Evolutionary conservation across 352 stramenopile genomes (phyloP).

Genomic region (Phytophthora pluvialis): DNA sequence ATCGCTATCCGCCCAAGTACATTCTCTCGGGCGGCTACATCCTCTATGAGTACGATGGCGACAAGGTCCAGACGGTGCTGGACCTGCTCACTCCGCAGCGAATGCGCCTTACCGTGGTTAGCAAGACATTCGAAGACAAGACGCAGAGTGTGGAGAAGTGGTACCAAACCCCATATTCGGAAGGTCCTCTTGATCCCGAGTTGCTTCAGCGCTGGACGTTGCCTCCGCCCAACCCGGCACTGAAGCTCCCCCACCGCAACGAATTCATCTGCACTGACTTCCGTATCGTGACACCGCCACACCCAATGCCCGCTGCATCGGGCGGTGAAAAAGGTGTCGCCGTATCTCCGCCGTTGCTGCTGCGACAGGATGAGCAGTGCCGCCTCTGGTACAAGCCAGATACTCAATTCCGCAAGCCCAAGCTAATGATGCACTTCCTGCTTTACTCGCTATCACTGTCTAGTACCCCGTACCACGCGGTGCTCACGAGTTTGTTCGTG

Average conservation of each 20-base stretch:
- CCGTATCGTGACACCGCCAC: constrained; percentile 51
- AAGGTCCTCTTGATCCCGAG: constrained; percentile 38
- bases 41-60: constrained; percentile 69
- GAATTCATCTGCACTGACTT: constrained; percentile 86
- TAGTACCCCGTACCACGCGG: constrained; percentile 64
- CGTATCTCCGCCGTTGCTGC: constrained; percentile 35
- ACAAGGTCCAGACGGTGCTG: constrained; percentile 60
- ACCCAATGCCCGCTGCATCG: constrained; percentile 44
- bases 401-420: constrained; percentile 91
- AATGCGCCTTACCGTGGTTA: constrained; percentile 74
- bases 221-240: constrained; percentile 32
- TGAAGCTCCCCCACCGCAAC: constrained; percentile 70
- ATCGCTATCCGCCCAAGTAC: constrained; percentile 64
- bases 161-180: constrained; percentile 74
- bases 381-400: constrained; percentile 90
- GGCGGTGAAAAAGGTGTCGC: constrained; percentile 11
- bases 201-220: constrained; percentile 49
- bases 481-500: constrained; percentile 79
- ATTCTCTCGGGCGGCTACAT: constrained; percentile 70
- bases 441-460: constrained; percentile 70
- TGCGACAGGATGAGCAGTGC: constrained; percentile 56
- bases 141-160: constrained; percentile 62
- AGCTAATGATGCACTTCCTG: constrained; percentile 87
- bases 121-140: constrained; percentile 68
- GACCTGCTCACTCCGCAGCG: constrained; percentile 50